Evolutionary conservation across 768 basidiomycete species (phyloP).

Genomic region (Terana coerulea): DNA sequence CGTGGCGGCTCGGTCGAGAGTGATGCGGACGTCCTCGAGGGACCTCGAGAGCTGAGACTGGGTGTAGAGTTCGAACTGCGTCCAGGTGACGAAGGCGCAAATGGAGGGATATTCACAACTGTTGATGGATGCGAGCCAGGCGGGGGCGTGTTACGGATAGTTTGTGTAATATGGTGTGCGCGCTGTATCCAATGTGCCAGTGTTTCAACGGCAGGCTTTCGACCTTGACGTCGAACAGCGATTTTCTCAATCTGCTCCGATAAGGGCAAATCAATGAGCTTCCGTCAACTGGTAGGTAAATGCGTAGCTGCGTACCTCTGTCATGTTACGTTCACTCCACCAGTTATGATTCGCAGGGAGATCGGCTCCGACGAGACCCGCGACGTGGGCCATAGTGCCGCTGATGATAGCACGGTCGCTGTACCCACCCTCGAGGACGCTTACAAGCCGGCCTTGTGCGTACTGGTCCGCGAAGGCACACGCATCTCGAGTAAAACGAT

Average conservation of each 20-base stretch:
- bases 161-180: not conserved
- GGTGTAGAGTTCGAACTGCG: too few species aligned
- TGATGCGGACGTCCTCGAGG: too few species aligned
- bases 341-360: constrained; percentile 35
- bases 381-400: constrained; percentile 78
- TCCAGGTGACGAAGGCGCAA: too few species aligned
- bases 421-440: constrained; percentile 94
- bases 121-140: too few species aligned
- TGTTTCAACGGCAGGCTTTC: not conserved
- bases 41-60: too few species aligned
- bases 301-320: not conserved
- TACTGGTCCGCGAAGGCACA: constrained; percentile 59
- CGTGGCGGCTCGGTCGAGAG: too few species aligned
- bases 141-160: too few species aligned
- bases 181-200: not conserved
- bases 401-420: constrained; percentile 84
- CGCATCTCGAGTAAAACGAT: constrained; percentile 74
- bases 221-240: not conserved
- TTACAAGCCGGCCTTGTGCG: constrained; percentile 69
- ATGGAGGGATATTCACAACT: too few species aligned
- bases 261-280: too few species aligned
- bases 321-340: constrained; percentile 42
- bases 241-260: too few species aligned
- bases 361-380: constrained; percentile 50
- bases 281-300: not conserved